Evolutionary conservation across 2,329 filamentous ascomycete genomes (phyloP).

Genomic region (Colletotrichum higginsianum): DNA sequence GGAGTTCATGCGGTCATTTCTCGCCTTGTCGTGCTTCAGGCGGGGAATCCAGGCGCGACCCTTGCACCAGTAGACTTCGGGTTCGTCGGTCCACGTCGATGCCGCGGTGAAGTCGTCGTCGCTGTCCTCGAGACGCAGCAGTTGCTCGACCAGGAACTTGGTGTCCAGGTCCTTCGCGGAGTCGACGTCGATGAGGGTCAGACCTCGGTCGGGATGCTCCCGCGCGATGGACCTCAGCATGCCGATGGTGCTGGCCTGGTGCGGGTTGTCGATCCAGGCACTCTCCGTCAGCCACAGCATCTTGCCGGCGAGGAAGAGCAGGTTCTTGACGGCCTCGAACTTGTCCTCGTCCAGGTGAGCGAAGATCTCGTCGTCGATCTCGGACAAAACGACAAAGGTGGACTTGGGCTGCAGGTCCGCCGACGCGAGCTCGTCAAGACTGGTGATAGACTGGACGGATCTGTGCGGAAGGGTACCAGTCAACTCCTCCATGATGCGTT

Average conservation of each 20-base stretch:
- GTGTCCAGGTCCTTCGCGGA: not conserved
- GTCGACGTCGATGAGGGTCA: conserved; percentile 35
- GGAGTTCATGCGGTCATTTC: conserved; percentile 21
- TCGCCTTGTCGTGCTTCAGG: conserved; percentile 18
- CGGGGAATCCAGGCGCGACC: conserved; percentile 14
- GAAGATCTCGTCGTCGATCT: conserved; percentile 45
- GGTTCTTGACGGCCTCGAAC: conserved; percentile 1
- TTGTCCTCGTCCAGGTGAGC: conserved; percentile 46
- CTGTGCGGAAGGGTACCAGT: not conserved
- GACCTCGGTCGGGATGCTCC: conserved; percentile 14
- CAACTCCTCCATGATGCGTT: not conserved
- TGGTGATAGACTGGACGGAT: not conserved
- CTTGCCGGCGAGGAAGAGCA: conserved; percentile 23
- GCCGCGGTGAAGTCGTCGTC: not conserved
- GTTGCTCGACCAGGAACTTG: not conserved
- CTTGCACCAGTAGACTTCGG: conserved; percentile 12
- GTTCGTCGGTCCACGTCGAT: conserved; percentile 3
- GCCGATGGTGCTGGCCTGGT: conserved; percentile 41
- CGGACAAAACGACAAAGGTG: conserved; percentile 31
- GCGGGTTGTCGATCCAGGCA: conserved; percentile 35
- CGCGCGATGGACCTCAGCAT: conserved; percentile 25
- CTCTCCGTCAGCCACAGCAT: conserved; percentile 46
- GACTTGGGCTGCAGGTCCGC: not conserved
- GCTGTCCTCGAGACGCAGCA: conserved; percentile 9
- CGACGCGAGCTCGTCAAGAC: conserved; percentile 7